phyloP scores from a whole-genome alignment of 495 filamentous ascomycete species.

The Aspergillus saccharolyticus region DNA sequence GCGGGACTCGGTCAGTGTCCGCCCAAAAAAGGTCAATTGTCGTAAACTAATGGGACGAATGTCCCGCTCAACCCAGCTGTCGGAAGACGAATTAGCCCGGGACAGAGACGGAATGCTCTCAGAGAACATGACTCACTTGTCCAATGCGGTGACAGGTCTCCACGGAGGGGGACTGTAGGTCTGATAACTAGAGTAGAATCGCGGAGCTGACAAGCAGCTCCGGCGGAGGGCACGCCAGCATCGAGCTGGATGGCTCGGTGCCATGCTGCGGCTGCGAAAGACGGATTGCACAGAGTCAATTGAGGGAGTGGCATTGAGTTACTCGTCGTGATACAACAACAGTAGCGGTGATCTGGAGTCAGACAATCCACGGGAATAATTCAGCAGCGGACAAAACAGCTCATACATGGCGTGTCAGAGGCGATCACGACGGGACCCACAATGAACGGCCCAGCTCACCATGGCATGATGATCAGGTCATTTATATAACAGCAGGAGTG shows the following conservation, averaged over 20 bases:
- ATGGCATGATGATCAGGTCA: conserved; percentile 6
- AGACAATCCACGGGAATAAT: conserved; percentile 4
- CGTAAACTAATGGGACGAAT: conserved; percentile 83
- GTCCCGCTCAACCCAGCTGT: conserved; percentile 80
- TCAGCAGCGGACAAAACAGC: conserved; percentile 8
- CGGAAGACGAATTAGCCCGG: conserved; percentile 8
- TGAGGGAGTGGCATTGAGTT: conserved; percentile 14
- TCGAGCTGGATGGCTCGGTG: conserved; percentile 31
- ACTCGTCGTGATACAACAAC: not conserved
- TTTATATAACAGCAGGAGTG: not conserved
- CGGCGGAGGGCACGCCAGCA: conserved; percentile 25
- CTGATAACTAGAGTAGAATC: conserved; percentile 22
- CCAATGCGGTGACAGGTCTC: conserved; percentile 75
- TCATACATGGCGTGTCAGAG: conserved; percentile 16
- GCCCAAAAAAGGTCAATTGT: conserved; percentile 90
- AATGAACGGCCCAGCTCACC: conserved; percentile 1
- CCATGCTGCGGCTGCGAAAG: conserved; percentile 24
- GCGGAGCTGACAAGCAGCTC: conserved; percentile 17
- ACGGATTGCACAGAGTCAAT: conserved; percentile 16
- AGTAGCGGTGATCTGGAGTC: conserved; percentile 7
- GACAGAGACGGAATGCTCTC: conserved; percentile 11
- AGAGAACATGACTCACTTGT: conserved; percentile 59
- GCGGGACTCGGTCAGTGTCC: conserved; percentile 83
- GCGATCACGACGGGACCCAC: not conserved
- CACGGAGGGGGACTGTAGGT: conserved; percentile 55